phyloP scores from a whole-genome alignment of 148 eudicot genomes.

The Chenopodium quinoa region DNA sequence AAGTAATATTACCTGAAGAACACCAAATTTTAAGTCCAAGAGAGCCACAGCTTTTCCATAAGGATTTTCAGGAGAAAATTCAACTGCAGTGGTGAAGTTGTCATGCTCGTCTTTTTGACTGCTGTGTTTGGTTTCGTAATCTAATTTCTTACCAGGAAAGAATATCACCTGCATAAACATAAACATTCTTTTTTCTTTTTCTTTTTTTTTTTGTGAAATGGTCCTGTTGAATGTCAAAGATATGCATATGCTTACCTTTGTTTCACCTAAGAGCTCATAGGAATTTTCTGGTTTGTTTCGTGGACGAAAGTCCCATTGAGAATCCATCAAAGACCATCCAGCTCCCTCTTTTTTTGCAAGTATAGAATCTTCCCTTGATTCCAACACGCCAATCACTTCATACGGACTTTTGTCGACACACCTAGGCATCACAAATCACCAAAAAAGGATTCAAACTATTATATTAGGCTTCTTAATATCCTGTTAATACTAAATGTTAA shows the following conservation, averaged over 20 bases:
- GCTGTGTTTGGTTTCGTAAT: neutral
- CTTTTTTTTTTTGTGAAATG: neutral
- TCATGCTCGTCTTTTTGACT: neutral
- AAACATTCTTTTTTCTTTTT: neutral
- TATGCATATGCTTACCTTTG: neutral
- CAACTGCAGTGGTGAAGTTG: neutral
- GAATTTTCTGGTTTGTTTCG: neutral
- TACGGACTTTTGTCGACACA: neutral
- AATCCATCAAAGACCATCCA: neutral
- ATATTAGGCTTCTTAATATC: neutral
- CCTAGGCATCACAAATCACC: neutral
- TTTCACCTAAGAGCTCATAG: conserved; percentile 2
- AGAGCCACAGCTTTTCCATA: neutral
- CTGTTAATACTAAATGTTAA: neutral
- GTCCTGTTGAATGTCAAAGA: neutral
- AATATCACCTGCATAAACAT: neutral
- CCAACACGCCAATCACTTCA: neutral
- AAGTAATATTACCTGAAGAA: neutral
- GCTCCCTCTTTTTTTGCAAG: neutral
- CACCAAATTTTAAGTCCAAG: neutral
- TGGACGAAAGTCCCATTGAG: neutral
- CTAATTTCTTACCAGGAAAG: neutral
- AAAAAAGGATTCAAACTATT: neutral
- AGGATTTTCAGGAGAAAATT: conserved; percentile 4
- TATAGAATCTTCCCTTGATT: neutral